Conservation (phyloP, 257 asterid genomes). For the Lavandula angustifolia region DNA sequence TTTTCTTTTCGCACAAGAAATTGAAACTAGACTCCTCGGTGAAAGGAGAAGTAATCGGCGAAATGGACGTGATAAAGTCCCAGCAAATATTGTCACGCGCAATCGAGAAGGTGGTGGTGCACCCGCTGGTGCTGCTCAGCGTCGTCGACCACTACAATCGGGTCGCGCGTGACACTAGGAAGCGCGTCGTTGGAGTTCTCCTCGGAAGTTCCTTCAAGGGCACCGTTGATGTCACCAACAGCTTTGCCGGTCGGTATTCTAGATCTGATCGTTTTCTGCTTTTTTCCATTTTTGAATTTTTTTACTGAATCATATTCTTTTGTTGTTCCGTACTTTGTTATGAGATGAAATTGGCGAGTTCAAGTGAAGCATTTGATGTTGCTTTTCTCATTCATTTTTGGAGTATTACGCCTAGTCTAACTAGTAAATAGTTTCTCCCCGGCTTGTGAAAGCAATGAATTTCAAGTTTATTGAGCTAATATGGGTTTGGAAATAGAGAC, state of each 20-base stretch:
- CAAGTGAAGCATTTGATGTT: not conserved
- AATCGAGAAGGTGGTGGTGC: constrained; percentile 92
- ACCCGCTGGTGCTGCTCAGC: constrained; percentile 91
- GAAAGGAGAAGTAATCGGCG: constrained; percentile 3
- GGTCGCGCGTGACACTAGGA: constrained; percentile 91
- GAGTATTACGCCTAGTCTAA: not conserved
- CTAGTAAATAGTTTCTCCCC: not conserved
- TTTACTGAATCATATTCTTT: not conserved
- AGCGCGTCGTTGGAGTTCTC: constrained; percentile 89
- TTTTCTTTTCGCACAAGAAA: constrained; percentile 36
- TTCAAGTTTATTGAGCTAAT: constrained; percentile 6
- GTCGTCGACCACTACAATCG: constrained; percentile 95
- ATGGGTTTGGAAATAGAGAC: not conserved
- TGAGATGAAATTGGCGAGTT: not conserved
- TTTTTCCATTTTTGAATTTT: not conserved
- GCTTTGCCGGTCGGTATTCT: constrained; percentile 75
- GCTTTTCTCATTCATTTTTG: not conserved
- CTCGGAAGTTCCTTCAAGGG: constrained; percentile 85
- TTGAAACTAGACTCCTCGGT: constrained; percentile 18
- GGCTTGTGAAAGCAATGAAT: not conserved
- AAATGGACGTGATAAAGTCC: constrained; percentile 84
- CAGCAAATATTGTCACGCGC: constrained; percentile 81
- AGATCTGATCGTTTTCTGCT: constrained; percentile 47
- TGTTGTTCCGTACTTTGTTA: not conserved
- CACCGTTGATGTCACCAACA: constrained; percentile 89